phyloP scores from a whole-genome alignment of 1,284 basidiomycete genomes.

The Wallemia hederae region DNA sequence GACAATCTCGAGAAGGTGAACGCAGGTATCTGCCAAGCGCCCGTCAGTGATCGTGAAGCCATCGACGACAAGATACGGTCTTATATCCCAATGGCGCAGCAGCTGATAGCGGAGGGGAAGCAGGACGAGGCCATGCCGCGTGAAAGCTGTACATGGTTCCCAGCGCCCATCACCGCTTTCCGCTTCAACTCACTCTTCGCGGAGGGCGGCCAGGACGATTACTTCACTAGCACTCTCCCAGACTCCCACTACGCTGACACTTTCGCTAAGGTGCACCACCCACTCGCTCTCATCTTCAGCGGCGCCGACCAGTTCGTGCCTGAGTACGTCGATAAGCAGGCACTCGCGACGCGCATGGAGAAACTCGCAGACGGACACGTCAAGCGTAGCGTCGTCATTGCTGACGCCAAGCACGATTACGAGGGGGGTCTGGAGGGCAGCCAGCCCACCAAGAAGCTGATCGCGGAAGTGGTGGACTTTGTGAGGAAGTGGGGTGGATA shows the following conservation, averaged over 20 bases:
- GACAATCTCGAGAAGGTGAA: neutral
- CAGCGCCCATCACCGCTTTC: neutral
- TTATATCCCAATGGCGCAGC: neutral
- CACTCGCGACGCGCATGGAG: neutral
- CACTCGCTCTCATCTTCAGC: neutral
- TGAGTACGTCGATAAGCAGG: neutral
- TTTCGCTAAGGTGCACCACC: neutral
- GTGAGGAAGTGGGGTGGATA: neutral
- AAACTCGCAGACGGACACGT: neutral
- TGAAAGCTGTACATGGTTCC: neutral
- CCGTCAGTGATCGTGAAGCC: neutral
- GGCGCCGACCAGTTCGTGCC: neutral
- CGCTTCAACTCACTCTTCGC: neutral
- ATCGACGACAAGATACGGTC: neutral
- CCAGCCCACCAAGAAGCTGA: neutral
- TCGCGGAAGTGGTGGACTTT: neutral
- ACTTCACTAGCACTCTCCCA: neutral
- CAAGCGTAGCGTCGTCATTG: neutral
- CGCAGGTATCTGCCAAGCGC: neutral
- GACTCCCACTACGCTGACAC: neutral
- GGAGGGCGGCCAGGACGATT: neutral
- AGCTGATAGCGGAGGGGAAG: neutral
- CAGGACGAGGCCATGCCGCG: neutral
- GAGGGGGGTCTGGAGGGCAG: neutral
- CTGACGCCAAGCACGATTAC: neutral